Base-by-base conservation (phyloP, 306 rosid species). In the Spatholobus suberectus region DNA sequence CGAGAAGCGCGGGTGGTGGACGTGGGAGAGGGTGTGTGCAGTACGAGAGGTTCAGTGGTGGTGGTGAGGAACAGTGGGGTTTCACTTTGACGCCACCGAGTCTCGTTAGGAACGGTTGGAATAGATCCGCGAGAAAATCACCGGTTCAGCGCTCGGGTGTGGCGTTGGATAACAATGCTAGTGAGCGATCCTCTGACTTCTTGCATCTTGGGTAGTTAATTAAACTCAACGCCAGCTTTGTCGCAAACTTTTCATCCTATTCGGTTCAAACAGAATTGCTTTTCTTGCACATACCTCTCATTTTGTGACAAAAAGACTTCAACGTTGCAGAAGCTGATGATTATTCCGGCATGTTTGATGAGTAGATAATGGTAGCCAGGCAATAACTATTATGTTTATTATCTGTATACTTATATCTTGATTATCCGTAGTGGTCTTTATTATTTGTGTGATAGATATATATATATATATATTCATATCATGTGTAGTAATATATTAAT, bases 1-100 rank as follows among this genome's bases (percentile, higher is more conserved):
- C 90, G 4, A 87, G 80, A 51, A 92, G 85, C 21, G 82, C 67
- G 0, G 86, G 94, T 18, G 58, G 47, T 49, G 83, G 87, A 8
- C 57, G 52, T 14, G 76, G 77, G 13, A 82, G 65, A 5, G 68
- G 83, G n/a, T n/a, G 70, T 2, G 21, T 54, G 40, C 76, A 55
- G 9, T 51, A 73, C 6, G 89, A 77, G 14, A 82, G 81, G 75
- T 84, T 79, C 9, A 37, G 41, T 34, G 32, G 2, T n/a, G 87
- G 82, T 1, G 61, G 43, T 0, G 66, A 82, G 27, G 86, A 78
- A 13, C 61, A 76, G 1, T 87, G 85, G 90, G 76, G 81, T 46
- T 80, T 90, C 71, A 63, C 86, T 1, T 83, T 61, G 21, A 81
- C 69, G 5, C 41, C 75, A 0, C 75, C 80, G 4, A 18, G 32